These are phyloP conservation scores for Waltiozyma sp. DNA, from an alignment of 1,139 yeast genomes.

Conservation along the genomic window DNA sequence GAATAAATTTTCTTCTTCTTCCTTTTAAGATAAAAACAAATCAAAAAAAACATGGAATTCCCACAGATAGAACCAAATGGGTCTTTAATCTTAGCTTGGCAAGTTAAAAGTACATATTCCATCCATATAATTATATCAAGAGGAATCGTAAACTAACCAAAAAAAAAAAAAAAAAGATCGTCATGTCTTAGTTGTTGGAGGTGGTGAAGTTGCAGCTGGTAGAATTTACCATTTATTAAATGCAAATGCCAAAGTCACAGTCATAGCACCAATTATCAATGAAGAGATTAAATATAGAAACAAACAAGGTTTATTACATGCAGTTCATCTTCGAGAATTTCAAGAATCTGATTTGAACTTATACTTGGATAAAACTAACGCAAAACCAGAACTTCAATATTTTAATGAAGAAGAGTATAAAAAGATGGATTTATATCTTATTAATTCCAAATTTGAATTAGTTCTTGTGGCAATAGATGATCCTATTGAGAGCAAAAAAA, in stretches of 20 bases:
- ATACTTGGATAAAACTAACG: conserved; percentile 22
- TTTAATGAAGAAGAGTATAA: conserved; percentile 22
- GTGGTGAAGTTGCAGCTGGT: conserved; percentile 73
- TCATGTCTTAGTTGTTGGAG: conserved; percentile 67
- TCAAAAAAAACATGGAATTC: background rate
- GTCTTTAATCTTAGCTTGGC: conserved; percentile 33
- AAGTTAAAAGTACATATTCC: conserved; percentile 30
- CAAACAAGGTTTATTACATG: conserved; percentile 32
- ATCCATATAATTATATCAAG: background rate
- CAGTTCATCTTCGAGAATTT: conserved; percentile 32
- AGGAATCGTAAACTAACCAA: background rate
- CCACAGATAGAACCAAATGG: conserved; percentile 26
- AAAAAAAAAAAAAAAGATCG: conserved; percentile 6
- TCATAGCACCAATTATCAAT: conserved; percentile 47
- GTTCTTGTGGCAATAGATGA: conserved; percentile 74
- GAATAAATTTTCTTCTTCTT: too few species aligned
- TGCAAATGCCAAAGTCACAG: conserved; percentile 63
- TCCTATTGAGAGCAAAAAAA: conserved; percentile 40
- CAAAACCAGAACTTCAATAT: conserved; percentile 7
- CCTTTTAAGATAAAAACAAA: too few species aligned
- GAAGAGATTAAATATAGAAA: conserved; percentile 29
- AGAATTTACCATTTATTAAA: conserved; percentile 54
- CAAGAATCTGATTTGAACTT: conserved; percentile 34
- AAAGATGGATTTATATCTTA: conserved; percentile 26
- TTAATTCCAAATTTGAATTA: conserved; percentile 39